Evolutionary conservation across 768 basidiomycete genomes (phyloP).

Genomic region (Hygrophoropsis aurantiaca): DNA sequence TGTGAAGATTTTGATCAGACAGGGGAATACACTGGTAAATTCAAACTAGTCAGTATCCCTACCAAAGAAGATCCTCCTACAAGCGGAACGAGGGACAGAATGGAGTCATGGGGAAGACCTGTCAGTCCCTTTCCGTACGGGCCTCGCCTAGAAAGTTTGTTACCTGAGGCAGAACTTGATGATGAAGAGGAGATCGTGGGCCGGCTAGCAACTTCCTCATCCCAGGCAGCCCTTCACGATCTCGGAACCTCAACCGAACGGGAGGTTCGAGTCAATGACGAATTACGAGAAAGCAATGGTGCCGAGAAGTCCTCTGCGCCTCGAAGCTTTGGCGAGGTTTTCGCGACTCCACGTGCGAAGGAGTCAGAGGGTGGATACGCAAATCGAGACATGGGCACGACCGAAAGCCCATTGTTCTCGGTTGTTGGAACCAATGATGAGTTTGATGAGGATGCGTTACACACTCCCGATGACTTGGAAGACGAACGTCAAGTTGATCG

Average conservation of each 20-base stretch:
- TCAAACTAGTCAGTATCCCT: slow-evolving; percentile 52
- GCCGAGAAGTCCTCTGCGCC: too few species aligned
- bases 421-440: neutral
- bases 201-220: too few species aligned
- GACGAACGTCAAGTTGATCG: slow-evolving; percentile 36
- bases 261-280: too few species aligned
- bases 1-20: slow-evolving; percentile 31
- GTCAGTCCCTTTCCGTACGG: slow-evolving; percentile 63
- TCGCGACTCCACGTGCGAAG: too few species aligned
- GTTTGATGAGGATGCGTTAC: slow-evolving; percentile 12
- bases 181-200: slow-evolving; percentile 11
- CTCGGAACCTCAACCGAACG: too few species aligned
- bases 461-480: slow-evolving; percentile 20
- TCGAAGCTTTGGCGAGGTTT: too few species aligned
- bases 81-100: slow-evolving; percentile 47
- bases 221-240: too few species aligned
- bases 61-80: slow-evolving; percentile 69
- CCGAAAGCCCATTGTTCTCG: too few species aligned
- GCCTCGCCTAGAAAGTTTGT: slow-evolving; percentile 29
- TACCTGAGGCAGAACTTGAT: slow-evolving; percentile 7
- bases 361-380: too few species aligned
- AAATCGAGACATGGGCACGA: too few species aligned
- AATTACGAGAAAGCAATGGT: too few species aligned
- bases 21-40: slow-evolving; percentile 71
- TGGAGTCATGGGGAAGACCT: slow-evolving; percentile 66